These are phyloP conservation scores for Daphne laureola DNA, from an alignment of 441 rosid genomes.

Conservation along the genomic window DNA sequence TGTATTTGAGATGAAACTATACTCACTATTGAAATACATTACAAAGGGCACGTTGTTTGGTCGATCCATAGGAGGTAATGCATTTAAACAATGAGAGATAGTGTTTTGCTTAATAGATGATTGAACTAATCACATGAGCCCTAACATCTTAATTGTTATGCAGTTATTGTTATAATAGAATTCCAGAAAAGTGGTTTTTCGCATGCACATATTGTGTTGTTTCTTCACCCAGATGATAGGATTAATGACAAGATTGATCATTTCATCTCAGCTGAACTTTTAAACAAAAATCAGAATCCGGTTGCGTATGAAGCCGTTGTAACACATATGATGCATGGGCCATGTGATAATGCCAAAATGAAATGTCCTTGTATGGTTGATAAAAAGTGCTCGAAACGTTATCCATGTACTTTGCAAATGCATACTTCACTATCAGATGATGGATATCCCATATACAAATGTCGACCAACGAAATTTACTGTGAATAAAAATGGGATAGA, in stretches of 20 bases:
- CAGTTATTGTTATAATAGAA: slow-evolving; percentile 4
- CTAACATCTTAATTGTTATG: background rate
- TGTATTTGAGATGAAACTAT: slow-evolving; percentile 1
- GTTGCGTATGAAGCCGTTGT: background rate
- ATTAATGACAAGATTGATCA: background rate
- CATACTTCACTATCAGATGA: background rate
- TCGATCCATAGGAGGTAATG: background rate
- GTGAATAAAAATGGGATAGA: background rate
- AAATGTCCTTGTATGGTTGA: slow-evolving; percentile 8
- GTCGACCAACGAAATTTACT: background rate
- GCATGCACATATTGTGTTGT: slow-evolving; percentile 12
- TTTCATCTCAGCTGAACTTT: background rate
- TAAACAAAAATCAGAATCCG: background rate
- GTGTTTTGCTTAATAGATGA: background rate
- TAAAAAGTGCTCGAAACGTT: background rate
- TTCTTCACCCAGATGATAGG: background rate
- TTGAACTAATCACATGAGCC: background rate
- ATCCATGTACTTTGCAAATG: background rate
- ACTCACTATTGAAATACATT: background rate
- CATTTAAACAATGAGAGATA: too few relatives aligned
- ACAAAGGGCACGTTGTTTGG: background rate
- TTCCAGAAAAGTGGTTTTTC: slow-evolving; percentile 13
- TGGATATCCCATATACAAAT: slow-evolving; percentile 9
- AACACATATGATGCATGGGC: slow-evolving; percentile 14
- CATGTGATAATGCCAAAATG: background rate